A percentile compares a stretch with the other conserved stretches of the same genome.
Evolutionary conservation across 176 grass and related monocot genomes (phyloP).

Genomic region (Oryza brachyantha): DNA sequence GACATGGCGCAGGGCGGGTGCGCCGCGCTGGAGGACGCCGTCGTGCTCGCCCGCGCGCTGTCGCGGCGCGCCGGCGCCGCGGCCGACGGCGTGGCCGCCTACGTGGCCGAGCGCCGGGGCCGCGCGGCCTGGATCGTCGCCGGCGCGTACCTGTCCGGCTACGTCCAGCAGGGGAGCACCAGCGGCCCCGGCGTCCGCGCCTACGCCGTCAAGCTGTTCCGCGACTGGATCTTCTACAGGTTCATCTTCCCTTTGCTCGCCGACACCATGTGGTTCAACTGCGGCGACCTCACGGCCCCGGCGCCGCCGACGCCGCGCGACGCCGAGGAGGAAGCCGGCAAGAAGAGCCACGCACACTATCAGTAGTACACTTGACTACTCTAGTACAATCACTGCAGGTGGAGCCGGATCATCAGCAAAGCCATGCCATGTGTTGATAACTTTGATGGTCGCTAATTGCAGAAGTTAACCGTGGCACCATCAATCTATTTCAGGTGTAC

Average conservation of each 20-base stretch:
- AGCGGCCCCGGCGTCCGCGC: constrained; percentile 19
- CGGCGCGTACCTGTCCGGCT: constrained; percentile 30
- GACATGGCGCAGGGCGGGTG: constrained; percentile 61
- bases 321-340: not conserved
- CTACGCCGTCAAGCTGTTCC: constrained; percentile 27
- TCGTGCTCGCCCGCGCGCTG: constrained; percentile 34
- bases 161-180: constrained; percentile 49
- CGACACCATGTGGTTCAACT: constrained; percentile 43
- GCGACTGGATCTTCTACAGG: constrained; percentile 49
- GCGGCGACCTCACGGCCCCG: constrained; percentile 32
- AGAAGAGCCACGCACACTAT: not conserved
- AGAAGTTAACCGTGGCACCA: too few species aligned
- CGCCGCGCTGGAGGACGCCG: constrained; percentile 52
- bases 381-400: not conserved
- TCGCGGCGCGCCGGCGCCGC: not conserved
- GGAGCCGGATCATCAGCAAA: not conserved
- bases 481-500: not conserved
- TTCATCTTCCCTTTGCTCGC: constrained; percentile 47
- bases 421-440: not conserved
- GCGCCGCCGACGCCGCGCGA: too few species aligned
- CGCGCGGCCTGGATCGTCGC: constrained; percentile 43
- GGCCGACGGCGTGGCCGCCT: constrained; percentile 21
- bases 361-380: too few species aligned
- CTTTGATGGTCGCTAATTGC: not conserved
- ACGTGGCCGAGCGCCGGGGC: constrained; percentile 19